A percentile compares a stretch with the other conserved stretches of the same genome.
phyloP scores from a whole-genome alignment of 768 basidiomycete genomes.

The Phanerochaete carnosa region DNA sequence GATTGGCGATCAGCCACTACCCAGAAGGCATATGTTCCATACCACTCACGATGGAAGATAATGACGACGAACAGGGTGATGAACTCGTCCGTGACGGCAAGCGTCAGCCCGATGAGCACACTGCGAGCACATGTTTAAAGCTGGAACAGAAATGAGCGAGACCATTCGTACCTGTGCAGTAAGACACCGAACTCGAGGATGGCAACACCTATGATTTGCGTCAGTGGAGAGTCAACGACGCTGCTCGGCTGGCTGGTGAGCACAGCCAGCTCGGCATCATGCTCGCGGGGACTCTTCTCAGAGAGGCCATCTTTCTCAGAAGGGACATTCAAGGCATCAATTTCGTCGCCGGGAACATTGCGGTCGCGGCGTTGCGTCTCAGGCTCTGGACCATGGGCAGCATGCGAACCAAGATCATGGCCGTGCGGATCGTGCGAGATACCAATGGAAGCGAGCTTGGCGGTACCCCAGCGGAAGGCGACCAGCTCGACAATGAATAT shows the following conservation, averaged over 20 bases:
- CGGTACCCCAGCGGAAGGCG: conserved; percentile 84
- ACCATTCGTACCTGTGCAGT: conserved; percentile 61
- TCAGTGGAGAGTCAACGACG: conserved; percentile 39
- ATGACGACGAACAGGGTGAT: conserved; percentile 86
- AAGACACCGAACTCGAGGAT: conserved; percentile 95
- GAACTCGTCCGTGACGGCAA: conserved; percentile 84
- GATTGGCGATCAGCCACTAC: neutral
- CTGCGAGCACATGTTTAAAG: conserved; percentile 33
- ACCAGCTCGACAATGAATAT: conserved; percentile 85
- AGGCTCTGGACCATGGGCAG: conserved; percentile 70
- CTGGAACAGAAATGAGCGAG: neutral
- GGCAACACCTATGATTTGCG: conserved; percentile 82
- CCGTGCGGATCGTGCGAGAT: conserved; percentile 66
- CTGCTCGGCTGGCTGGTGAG: conserved; percentile 4
- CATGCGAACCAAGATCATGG: conserved; percentile 54
- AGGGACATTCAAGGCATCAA: neutral
- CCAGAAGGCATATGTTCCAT: neutral
- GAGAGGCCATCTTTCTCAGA: neutral
- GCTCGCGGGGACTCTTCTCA: neutral
- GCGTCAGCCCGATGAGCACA: conserved; percentile 82
- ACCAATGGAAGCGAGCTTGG: conserved; percentile 66
- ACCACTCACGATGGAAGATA: conserved; percentile 84
- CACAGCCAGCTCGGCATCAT: conserved; percentile 6
- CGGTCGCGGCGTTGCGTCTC: neutral
- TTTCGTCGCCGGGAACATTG: conserved; percentile 3